Percentiles rank a stretch among this genome's conserved stretches.
Evolutionary conservation across 2,329 filamentous ascomycete species (phyloP).

Genomic region (Chalaropsis thielavioides): DNA sequence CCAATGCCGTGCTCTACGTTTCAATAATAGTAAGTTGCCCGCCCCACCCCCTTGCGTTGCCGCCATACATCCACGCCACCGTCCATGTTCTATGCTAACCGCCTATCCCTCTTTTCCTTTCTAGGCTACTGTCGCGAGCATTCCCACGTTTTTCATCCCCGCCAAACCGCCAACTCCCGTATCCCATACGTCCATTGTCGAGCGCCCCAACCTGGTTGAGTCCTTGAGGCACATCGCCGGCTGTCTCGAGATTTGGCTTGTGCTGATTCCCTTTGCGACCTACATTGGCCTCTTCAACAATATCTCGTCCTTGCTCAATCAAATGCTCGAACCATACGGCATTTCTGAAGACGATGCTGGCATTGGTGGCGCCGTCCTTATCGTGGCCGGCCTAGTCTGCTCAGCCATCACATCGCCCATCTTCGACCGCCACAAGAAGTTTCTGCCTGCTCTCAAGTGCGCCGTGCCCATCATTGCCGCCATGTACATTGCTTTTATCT

Average conservation of each 20-base stretch:
- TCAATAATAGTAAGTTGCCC: conserved; percentile 56
- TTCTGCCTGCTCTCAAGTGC: conserved; percentile 56
- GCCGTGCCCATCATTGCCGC: conserved; percentile 59
- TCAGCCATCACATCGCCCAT: conserved; percentile 67
- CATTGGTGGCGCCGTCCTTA: conserved; percentile 77
- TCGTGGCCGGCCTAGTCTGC: conserved; percentile 68
- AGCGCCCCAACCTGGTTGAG: conserved; percentile 37
- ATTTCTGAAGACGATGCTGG: conserved; percentile 75
- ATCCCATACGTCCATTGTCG: conserved; percentile 48
- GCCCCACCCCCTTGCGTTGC: neutral
- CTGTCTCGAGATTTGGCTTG: conserved; percentile 62
- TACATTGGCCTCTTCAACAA: conserved; percentile 94
- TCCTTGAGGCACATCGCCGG: conserved; percentile 39
- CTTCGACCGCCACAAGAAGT: conserved; percentile 71
- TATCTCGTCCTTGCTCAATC: conserved; percentile 73
- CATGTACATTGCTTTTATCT: conserved; percentile 66
- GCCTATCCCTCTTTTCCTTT: neutral
- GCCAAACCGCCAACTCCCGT: conserved; percentile 61
- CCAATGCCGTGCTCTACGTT: conserved; percentile 71
- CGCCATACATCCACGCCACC: neutral
- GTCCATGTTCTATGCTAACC: neutral
- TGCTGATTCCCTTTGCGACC: conserved; percentile 65
- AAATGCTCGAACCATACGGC: conserved; percentile 75
- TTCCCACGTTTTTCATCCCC: conserved; percentile 75
- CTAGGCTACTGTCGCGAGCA: conserved; percentile 45